phyloP scores from a whole-genome alignment of 2,329 filamentous ascomycete genomes.

The Phyllachora maydis region DNA sequence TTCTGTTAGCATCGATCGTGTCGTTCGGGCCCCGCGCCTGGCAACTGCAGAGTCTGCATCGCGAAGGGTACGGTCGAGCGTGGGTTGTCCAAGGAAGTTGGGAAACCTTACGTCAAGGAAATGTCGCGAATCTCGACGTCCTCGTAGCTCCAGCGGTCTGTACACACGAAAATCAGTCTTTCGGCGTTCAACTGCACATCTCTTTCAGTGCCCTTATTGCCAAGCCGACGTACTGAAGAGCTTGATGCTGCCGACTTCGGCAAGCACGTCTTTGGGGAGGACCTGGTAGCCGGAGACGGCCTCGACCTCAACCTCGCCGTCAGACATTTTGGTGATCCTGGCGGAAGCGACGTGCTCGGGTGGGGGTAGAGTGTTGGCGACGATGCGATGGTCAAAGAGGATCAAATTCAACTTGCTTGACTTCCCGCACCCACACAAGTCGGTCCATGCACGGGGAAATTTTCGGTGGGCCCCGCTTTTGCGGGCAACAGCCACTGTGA shows the following conservation, averaged over 20 bases:
- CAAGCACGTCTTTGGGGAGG: conserved; percentile 81
- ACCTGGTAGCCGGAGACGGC: conserved; percentile 53
- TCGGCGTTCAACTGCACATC: conserved; percentile 1
- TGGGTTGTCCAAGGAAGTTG: conserved; percentile 9
- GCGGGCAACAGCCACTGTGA: conserved; percentile 4
- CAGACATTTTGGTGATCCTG: conserved; percentile 57
- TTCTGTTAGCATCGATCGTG: conserved; percentile 16
- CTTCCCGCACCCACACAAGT: too few relatives aligned
- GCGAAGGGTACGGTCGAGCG: too few relatives aligned
- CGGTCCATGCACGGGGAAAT: too few relatives aligned
- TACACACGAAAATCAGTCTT: conserved; percentile 14
- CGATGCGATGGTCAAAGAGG: too few relatives aligned
- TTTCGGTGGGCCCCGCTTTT: conserved; percentile 11
- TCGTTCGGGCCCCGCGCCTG: conserved; percentile 3
- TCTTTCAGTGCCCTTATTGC: too few relatives aligned
- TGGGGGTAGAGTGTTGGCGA: conserved; percentile 8
- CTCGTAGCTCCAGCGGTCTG: conserved; percentile 96
- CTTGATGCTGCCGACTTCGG: conserved; percentile 83
- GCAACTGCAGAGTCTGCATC: too few relatives aligned
- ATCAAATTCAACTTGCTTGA: too few relatives aligned
- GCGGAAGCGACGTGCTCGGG: too few relatives aligned
- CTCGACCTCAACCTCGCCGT: conserved; percentile 90
- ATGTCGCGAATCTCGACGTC: conserved; percentile 99
- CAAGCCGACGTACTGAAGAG: conserved; percentile 49
- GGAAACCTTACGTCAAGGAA: conserved; percentile 79